phyloP scores from a whole-genome alignment of 2,329 filamentous ascomycete species.

The Remersonia thermophila region DNA sequence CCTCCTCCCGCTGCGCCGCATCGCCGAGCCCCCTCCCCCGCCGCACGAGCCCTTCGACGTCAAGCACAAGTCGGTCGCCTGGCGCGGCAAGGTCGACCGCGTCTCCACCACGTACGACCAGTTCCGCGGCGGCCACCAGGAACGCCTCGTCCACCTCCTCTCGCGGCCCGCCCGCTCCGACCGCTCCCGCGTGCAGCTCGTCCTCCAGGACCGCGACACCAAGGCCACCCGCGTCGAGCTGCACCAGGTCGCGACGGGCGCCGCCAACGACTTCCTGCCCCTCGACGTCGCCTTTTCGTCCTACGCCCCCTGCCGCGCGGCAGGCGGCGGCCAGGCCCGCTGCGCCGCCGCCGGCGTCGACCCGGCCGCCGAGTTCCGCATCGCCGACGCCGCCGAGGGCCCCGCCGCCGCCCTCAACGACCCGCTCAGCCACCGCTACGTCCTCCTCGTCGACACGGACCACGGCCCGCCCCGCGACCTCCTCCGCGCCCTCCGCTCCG shows the following conservation, averaged over 20 bases:
- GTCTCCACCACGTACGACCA: slow-evolving; percentile 39
- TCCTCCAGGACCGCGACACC: slow-evolving; percentile 19
- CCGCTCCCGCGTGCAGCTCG: slow-evolving; percentile 44
- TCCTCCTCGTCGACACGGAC: slow-evolving; percentile 61
- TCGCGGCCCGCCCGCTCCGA: slow-evolving; percentile 43
- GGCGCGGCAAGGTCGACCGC: slow-evolving; percentile 54
- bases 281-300: slow-evolving; percentile 49
- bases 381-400: slow-evolving; percentile 3
- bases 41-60: slow-evolving; percentile 41
- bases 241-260: slow-evolving; percentile 37
- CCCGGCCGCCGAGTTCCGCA: slow-evolving; percentile 40
- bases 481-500: slow-evolving; percentile 52
- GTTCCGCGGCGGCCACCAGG: slow-evolving; percentile 55
- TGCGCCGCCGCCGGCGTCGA: slow-evolving; percentile 28
- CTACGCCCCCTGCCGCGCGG: slow-evolving; percentile 41
- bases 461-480: slow-evolving; percentile 50
- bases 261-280: slow-evolving; percentile 41
- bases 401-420: too few relatives aligned
- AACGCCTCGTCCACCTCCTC: slow-evolving; percentile 59
- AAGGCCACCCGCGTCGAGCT: slow-evolving; percentile 36
- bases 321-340: slow-evolving; percentile 10
- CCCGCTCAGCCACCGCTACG: slow-evolving; percentile 50
- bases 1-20: slow-evolving; percentile 49
- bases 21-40: slow-evolving; percentile 31
- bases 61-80: slow-evolving; percentile 57